Evolutionary conservation across 352 stramenopile genomes (phyloP).

Genomic region (Pythium aquatile): DNA sequence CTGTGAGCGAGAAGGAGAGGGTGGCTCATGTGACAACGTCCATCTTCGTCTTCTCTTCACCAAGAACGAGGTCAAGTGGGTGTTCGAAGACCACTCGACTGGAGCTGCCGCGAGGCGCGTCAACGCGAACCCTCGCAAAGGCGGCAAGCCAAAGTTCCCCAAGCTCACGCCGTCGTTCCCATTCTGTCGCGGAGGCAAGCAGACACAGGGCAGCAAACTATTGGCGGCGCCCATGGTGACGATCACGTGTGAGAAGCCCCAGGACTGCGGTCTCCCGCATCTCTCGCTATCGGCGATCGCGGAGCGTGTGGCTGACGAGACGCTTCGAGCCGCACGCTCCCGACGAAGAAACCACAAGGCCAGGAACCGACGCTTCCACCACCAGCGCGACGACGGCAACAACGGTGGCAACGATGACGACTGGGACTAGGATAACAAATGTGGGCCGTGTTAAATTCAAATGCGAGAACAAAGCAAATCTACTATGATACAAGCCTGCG

Average conservation of each 20-base stretch:
- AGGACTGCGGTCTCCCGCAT: slow-evolving; percentile 40
- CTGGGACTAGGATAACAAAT: not conserved
- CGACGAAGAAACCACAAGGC: slow-evolving; percentile 18
- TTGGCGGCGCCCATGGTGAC: slow-evolving; percentile 21
- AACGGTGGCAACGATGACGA: not conserved
- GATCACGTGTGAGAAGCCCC: slow-evolving; percentile 38
- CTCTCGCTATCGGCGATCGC: slow-evolving; percentile 51
- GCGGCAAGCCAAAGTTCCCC: slow-evolving; percentile 8
- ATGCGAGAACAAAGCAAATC: slow-evolving; percentile 10
- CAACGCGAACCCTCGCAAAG: not conserved
- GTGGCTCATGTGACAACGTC: slow-evolving; percentile 37
- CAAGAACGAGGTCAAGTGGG: slow-evolving; percentile 23
- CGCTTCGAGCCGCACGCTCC: slow-evolving; percentile 24
- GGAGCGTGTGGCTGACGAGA: slow-evolving; percentile 46
- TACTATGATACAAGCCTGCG: slow-evolving; percentile 27
- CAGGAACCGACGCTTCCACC: slow-evolving; percentile 9
- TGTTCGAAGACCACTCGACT: slow-evolving; percentile 28
- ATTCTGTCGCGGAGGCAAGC: slow-evolving; percentile 39
- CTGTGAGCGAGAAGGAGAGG: slow-evolving; percentile 36
- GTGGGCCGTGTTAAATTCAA: slow-evolving; percentile 3
- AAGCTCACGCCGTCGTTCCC: slow-evolving; percentile 32
- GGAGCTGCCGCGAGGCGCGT: slow-evolving; percentile 12
- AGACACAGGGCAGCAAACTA: slow-evolving; percentile 9
- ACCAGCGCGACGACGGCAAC: not conserved
- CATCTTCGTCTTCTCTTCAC: slow-evolving; percentile 32